Evolutionary conservation across 768 basidiomycete species (phyloP).

Genomic region (Calvatia gigantea): DNA sequence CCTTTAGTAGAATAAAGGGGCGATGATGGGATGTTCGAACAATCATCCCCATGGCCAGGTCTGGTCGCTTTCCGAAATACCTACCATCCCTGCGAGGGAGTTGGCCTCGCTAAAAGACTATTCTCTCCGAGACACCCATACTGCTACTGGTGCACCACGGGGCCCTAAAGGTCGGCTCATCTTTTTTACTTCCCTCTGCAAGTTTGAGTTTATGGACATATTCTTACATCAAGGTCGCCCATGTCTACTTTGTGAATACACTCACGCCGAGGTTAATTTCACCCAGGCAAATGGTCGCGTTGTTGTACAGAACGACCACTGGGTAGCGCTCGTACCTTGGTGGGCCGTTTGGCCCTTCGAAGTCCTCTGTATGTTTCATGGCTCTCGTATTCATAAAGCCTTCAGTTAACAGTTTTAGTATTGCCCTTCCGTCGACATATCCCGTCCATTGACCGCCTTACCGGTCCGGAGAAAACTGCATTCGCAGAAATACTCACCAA

Average conservation of each 20-base stretch:
- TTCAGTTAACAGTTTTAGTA: slow-evolving; percentile 37
- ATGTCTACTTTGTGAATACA: slow-evolving; percentile 81
- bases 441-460: slow-evolving; percentile 61
- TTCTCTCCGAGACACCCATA: slow-evolving; percentile 25
- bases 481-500: slow-evolving; percentile 67
- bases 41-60: slow-evolving; percentile 93
- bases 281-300: slow-evolving; percentile 45
- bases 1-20: slow-evolving; percentile 73
- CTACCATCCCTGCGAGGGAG: slow-evolving; percentile 67
- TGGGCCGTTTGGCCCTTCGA: slow-evolving; percentile 97
- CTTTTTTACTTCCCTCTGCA: not conserved
- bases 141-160: slow-evolving; percentile 45
- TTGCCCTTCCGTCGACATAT: slow-evolving; percentile 79
- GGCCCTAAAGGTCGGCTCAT: slow-evolving; percentile 41
- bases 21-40: slow-evolving; percentile 95
- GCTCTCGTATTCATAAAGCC: not conserved
- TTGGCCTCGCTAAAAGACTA: slow-evolving; percentile 54
- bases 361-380: slow-evolving; percentile 51
- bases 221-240: slow-evolving; percentile 43
- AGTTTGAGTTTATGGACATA: not conserved
- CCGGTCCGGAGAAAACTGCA: slow-evolving; percentile 52
- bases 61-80: slow-evolving; percentile 75
- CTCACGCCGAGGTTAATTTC: slow-evolving; percentile 53
- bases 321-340: slow-evolving; percentile 87
- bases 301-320: slow-evolving; percentile 69